Percentiles rank a stretch among this genome's conserved stretches.
Conservation (phyloP, 225 moss, liverwort and hornwort species). For the Bryoerythrophyllum caledonicum region DNA sequence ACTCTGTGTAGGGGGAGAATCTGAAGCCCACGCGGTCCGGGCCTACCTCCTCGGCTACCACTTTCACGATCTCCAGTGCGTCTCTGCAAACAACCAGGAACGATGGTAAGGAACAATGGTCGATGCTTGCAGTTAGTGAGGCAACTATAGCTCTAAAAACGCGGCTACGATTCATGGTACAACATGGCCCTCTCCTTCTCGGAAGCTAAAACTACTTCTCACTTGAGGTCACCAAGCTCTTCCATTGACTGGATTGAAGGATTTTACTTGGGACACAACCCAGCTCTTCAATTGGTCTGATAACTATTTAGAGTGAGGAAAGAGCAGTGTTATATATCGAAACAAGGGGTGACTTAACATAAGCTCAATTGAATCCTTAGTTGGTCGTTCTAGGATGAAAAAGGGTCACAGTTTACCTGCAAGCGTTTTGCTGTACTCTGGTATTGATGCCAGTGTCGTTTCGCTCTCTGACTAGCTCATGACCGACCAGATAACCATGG, state of each 20-base stretch:
- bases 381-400: not conserved
- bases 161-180: too few relatives aligned
- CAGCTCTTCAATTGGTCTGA: too few relatives aligned
- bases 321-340: too few relatives aligned
- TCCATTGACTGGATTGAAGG: too few relatives aligned
- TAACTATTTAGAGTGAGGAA: too few relatives aligned
- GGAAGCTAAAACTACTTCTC: too few relatives aligned
- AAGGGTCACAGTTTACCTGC: constrained; percentile 43
- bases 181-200: too few relatives aligned
- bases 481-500: constrained; percentile 63
- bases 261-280: too few relatives aligned
- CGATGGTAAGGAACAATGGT: not conserved
- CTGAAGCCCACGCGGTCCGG: constrained; percentile 65
- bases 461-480: constrained; percentile 34
- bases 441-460: constrained; percentile 25
- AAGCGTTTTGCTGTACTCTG: constrained; percentile 23
- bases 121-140: too few relatives aligned
- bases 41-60: constrained; percentile 59
- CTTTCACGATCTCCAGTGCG: constrained; percentile 59
- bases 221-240: too few relatives aligned
- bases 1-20: constrained; percentile 56
- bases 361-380: not conserved
- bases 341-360: too few relatives aligned
- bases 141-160: too few relatives aligned
- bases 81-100: constrained; percentile 30